Conservation (phyloP, 805 yeast genomes). For the Kluyveromyces starmeri region DNA sequence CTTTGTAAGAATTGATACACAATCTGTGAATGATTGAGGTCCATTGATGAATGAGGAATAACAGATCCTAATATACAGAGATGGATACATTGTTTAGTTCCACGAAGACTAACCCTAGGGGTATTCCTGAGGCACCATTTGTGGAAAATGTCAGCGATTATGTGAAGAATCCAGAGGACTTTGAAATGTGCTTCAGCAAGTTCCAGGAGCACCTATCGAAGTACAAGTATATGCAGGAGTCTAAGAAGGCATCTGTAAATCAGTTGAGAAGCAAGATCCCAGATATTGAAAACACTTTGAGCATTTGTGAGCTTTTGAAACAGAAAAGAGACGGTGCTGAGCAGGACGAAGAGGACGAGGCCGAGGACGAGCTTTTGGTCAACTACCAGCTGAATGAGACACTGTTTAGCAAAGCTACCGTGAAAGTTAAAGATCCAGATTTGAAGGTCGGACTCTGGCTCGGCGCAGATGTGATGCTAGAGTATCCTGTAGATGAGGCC, state of each 20-base stretch:
- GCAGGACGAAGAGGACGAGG: slow-evolving; percentile 24
- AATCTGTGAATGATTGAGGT: no score
- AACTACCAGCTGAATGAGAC: slow-evolving; percentile 92
- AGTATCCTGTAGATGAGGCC: slow-evolving; percentile 87
- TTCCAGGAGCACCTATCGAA: slow-evolving; percentile 85
- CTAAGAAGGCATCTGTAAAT: slow-evolving; percentile 21
- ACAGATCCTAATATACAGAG: no score
- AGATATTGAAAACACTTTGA: slow-evolving; percentile 82
- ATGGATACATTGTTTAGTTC: slow-evolving; percentile 36
- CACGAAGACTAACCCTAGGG: slow-evolving; percentile 72
- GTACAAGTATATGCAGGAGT: slow-evolving; percentile 74
- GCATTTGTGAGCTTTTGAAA: slow-evolving; percentile 54
- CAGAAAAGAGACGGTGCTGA: slow-evolving; percentile 34
- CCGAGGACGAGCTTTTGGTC: slow-evolving; percentile 44
- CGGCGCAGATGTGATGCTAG: slow-evolving; percentile 98
- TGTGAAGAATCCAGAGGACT: slow-evolving; percentile 60
- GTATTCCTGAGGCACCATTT: slow-evolving; percentile 95
- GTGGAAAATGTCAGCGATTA: slow-evolving; percentile 73
- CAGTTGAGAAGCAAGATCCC: slow-evolving; percentile 57
- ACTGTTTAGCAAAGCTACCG: slow-evolving; percentile 70
- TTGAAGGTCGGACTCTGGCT: slow-evolving; percentile 77
- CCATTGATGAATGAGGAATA: no score
- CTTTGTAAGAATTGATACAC: no score
- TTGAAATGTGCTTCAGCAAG: slow-evolving; percentile 56
- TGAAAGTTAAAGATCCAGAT: slow-evolving; percentile 42